These are phyloP conservation scores for Arachnomyces sp. DNA, from an alignment of 2,329 filamentous ascomycete genomes.

Conservation along the genomic window DNA sequence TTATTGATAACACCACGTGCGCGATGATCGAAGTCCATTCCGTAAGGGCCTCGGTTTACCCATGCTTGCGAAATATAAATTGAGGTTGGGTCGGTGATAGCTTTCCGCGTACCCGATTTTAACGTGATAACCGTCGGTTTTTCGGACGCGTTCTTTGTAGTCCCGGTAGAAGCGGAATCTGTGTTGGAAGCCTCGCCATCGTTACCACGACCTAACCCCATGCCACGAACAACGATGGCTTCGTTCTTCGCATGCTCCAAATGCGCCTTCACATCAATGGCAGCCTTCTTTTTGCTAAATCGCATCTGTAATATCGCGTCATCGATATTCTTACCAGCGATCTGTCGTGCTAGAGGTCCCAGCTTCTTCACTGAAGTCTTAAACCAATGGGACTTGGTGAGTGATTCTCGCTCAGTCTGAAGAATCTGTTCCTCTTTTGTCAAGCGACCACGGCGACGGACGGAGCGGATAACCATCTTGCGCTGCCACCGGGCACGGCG, in stretches of 20 bases:
- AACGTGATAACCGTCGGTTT: slow-evolving; percentile 7
- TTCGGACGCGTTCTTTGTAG: neutral
- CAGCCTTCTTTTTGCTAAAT: slow-evolving; percentile 89
- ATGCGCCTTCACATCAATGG: slow-evolving; percentile 69
- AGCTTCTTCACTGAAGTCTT: slow-evolving; percentile 91
- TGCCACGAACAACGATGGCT: slow-evolving; percentile 71
- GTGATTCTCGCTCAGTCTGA: slow-evolving; percentile 53
- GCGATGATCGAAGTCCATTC: slow-evolving; percentile 58
- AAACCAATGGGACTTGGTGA: slow-evolving; percentile 61
- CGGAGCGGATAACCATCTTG: slow-evolving; percentile 71
- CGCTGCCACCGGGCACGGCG: slow-evolving; percentile 69
- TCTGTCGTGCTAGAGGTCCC: slow-evolving; percentile 74
- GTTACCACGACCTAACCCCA: slow-evolving; percentile 57
- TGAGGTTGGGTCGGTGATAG: slow-evolving; percentile 64
- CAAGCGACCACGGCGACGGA: slow-evolving; percentile 61
- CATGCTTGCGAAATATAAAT: slow-evolving; percentile 91
- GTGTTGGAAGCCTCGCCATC: neutral
- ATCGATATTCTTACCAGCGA: slow-evolving; percentile 85
- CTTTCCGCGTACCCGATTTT: slow-evolving; percentile 66
- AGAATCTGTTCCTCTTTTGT: slow-evolving; percentile 60
- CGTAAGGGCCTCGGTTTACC: slow-evolving; percentile 70
- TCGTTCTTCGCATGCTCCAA: slow-evolving; percentile 73
- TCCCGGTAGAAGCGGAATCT: no score
- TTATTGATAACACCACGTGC: slow-evolving; percentile 65
- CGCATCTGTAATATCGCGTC: slow-evolving; percentile 93